phyloP scores from a whole-genome alignment of 805 yeast species.

The Nadsonia fulvescens region DNA sequence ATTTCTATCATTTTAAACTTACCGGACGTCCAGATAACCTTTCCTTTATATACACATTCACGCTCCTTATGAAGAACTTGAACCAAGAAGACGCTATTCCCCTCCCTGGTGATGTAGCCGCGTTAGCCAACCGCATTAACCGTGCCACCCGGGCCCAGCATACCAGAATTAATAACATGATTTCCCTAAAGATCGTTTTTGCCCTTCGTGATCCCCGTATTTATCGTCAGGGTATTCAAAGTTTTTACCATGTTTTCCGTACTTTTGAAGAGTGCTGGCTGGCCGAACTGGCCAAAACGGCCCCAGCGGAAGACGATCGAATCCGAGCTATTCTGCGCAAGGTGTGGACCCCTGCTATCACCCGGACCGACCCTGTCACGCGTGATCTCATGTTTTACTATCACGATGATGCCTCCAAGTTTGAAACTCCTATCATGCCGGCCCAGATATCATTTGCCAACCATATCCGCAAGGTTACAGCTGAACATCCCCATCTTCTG shows the following conservation, averaged over 20 bases:
- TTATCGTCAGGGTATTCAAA: conserved; percentile 63
- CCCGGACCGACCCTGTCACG: conserved; percentile 37
- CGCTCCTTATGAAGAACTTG: conserved; percentile 3
- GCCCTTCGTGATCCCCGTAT: conserved; percentile 61
- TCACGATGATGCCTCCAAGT: conserved; percentile 35
- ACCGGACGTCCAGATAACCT: conserved; percentile 2
- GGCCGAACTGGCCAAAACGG: conserved; percentile 10
- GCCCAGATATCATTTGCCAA: conserved; percentile 44
- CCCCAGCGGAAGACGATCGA: conserved; percentile 9
- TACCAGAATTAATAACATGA: conserved; percentile 48
- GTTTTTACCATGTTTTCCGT: conserved; percentile 15
- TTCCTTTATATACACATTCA: too few relatives aligned
- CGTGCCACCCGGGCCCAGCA: conserved; percentile 46
- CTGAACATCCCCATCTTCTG: conserved; percentile 48
- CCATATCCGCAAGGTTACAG: conserved; percentile 37
- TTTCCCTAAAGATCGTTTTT: conserved; percentile 51
- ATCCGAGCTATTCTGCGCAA: conserved; percentile 31
- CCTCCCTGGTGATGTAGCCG: conserved; percentile 63
- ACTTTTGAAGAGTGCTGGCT: conserved; percentile 15
- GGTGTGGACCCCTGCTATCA: conserved; percentile 55
- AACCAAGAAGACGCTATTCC: conserved; percentile 39
- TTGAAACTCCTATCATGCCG: conserved; percentile 36
- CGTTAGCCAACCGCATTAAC: conserved; percentile 69
- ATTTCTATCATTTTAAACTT: too few relatives aligned
- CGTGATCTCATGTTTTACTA: conserved; percentile 55